Evolutionary conservation across 768 basidiomycete species (phyloP), one percentile per base, ranked within the genome.

Genomic region (Lactarius sanguifluus): DNA sequence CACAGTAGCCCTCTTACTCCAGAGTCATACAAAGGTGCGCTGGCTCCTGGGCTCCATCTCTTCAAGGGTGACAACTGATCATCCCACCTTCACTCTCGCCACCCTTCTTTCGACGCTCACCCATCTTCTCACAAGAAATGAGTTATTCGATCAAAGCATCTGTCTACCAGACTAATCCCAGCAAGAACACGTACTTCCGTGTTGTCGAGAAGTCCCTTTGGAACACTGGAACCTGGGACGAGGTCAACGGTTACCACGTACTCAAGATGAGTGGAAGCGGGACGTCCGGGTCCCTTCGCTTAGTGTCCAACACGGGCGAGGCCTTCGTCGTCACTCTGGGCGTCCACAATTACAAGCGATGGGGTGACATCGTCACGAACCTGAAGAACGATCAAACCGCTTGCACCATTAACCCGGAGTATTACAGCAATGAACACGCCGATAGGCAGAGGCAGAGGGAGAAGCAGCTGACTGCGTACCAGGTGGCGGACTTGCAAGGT

Each of bases 251-350:
- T 1, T 32, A 25, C 16, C 64, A 61, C 59, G 72, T 71, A 23
- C 76, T 81, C 67, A 74, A 45, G 58, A 79, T 79, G 74, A 72
- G 70, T 40, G 76, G 74, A 6, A 81, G 79, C 64, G 80, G 79
- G 50, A 80, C 78, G 0, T 80, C 78, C 16, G 78, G 81, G 12
- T 71, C 72, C 7, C 59, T 81, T 20, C 78, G 77, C 62, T 74
- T 80, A 71, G 36, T 45, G 36, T 67, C 71, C 8, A 72, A 73
- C 56, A 70, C 58, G 9, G 75, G 72, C 63, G 78, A 80, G 60
- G 64, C 56, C 13, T 75, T 78, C 74, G 59, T 78, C 32, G 68
- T 77, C 66, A 73, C 73, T 16, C 45, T 81, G 28, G 80, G 81
- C 1, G 73, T 80, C 30, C 76, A 81, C 73, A 77, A 77, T 73